Base-by-base conservation (phyloP, 805 yeast genomes). In the Kockiozyma suomiensis region DNA sequence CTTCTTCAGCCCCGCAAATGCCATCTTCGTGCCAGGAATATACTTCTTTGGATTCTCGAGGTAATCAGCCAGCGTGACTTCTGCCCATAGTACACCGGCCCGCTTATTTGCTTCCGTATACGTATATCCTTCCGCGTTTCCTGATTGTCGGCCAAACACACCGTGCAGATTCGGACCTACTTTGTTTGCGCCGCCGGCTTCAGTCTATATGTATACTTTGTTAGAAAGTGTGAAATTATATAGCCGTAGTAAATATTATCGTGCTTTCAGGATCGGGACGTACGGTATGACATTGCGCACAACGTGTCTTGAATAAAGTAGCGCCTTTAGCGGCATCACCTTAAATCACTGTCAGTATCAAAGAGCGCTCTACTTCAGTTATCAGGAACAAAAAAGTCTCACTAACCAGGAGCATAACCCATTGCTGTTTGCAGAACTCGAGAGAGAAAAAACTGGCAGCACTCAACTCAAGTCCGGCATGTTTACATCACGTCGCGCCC, bases 11-110 rank as follows among this genome's bases (percentile, higher is more conserved):
- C 99, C 99, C 82, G 97, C 99, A 74, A 93, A 94, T 69, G 99
- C 98, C 99, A 94, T 94, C 88, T 94, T 94, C 83, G 98, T 94
- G 79, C 99, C 99, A 77, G 99, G 99, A 72, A 94, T 91, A 84
- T 91, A 94, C 83, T 94, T 94, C 96, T 94, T 94, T 82, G 99
- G 99, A 89, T 94, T 94, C 81, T 88, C 96, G 79, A 94, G 85
- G 87, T 94, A 94, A 78, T 89, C 96, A 72, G 87, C 83, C 88
- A 94, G 84, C 78, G 90, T 84, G 76, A 91, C 91, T 74, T 85
- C 91, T 69, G 74, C 71, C 99, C 99, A 94, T 62, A 72, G 71
- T 66, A 94, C 96, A 75, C 91, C 96, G 81, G 91, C 91, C 82
- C 87, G 87, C 85, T 90, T 89, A 90, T 93, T 93, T 76, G 99